These are phyloP conservation scores for Podospora conica DNA, from an alignment of 495 filamentous ascomycete species.

Conservation along the genomic window DNA sequence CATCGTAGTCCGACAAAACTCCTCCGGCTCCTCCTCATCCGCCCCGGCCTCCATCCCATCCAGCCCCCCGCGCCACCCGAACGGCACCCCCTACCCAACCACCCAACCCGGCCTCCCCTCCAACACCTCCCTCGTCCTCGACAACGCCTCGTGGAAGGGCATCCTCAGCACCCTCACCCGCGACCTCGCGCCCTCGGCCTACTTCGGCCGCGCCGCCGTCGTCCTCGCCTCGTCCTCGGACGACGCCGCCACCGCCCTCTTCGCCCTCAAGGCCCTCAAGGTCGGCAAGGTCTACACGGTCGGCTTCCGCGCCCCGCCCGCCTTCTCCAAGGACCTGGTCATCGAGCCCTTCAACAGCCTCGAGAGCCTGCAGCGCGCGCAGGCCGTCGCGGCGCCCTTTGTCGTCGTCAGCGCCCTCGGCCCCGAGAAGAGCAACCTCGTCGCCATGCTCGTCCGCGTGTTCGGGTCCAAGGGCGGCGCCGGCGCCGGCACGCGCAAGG, in stretches of 20 bases:
- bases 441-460: slow-evolving; percentile 70
- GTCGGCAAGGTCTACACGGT: slow-evolving; percentile 77
- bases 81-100: slow-evolving; percentile 16
- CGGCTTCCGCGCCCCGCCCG: slow-evolving; percentile 65
- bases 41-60: slow-evolving; percentile 34
- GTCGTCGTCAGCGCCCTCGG: slow-evolving; percentile 73
- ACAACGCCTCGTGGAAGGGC: slow-evolving; percentile 79
- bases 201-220: slow-evolving; percentile 65
- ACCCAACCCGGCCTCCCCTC: slow-evolving; percentile 29
- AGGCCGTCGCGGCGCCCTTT: slow-evolving; percentile 56
- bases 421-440: slow-evolving; percentile 68
- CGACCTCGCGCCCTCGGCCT: slow-evolving; percentile 76
- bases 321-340: slow-evolving; percentile 49
- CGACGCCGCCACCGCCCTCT: slow-evolving; percentile 69
- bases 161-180: slow-evolving; percentile 72
- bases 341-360: slow-evolving; percentile 72
- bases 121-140: slow-evolving; percentile 54
- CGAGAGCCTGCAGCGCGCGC: slow-evolving; percentile 66
- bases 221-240: slow-evolving; percentile 60
- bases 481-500: slow-evolving; percentile 61
- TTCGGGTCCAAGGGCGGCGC: slow-evolving; percentile 50
- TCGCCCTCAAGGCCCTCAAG: slow-evolving; percentile 66
- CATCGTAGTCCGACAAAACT: slow-evolving; percentile 52
- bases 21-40: slow-evolving; percentile 29
- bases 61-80: slow-evolving; percentile 31